Base-by-base conservation (phyloP, 2,329 filamentous ascomycete species). In the Rugonectria rugulosa region DNA sequence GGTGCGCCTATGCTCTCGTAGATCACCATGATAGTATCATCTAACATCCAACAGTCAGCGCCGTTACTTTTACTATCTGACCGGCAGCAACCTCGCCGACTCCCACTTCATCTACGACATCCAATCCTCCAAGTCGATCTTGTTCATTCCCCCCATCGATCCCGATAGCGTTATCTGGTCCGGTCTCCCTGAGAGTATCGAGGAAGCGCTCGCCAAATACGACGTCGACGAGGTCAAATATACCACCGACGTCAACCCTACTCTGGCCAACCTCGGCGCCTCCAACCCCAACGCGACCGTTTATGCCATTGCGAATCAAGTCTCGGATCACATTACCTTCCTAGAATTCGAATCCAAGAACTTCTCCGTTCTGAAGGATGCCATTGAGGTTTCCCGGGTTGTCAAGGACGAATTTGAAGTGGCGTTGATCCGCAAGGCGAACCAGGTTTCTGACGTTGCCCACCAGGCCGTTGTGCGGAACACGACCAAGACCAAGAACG, bases 91-190 rank as follows among this genome's bases (percentile, higher is more conserved):
- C 59, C 81, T 96, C 24, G 84, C 93, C 56, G 92, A 97, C 74
- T 89, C 89, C 67, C 88, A 88, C 71, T 84, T 92, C 57, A 83
- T 88, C 53, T 97, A 97, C 79, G 88, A 97, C 62, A 88, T 96
- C 54, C 79, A 83, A 40, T 81, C 85, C 42, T 83, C 87, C 62
- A 86, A 87, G 65, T 84, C 93, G 34, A 96, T 88, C 3, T 86
- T 99, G 43, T 99, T 93, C 77, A 94, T 99, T 66, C 94, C 95
- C 2, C 90, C 92, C 14, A 84, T 93, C 67, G 88, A 97, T 65
- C 85, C 91, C n/a, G 90, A 95, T 37, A 88, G 87, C 50, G 92
- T 98, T 55, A 91, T 98, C 70, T 99, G 94, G 94, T 90, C 89
- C 23, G 95, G 95, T 11, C 82, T 98, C 14, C 95, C 94, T 0